Conservation (phyloP, 139 green algal species). For the Closterium sp. region DNA sequence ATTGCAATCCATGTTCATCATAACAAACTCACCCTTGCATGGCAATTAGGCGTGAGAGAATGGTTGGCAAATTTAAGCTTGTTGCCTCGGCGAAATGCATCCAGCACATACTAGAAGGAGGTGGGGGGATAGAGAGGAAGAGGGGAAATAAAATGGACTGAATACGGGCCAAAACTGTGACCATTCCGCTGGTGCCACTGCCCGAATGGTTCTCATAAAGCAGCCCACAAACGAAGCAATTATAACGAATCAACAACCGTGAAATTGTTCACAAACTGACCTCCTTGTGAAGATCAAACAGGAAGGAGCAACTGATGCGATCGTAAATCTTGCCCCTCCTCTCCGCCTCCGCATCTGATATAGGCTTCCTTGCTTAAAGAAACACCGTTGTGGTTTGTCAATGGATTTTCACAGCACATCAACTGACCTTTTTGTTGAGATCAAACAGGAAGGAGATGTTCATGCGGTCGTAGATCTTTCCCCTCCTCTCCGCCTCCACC, state of each 20-base stretch:
- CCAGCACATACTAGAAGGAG: slow-evolving; percentile 71
- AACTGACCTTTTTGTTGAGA: slow-evolving; percentile 69
- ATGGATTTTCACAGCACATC: too few species aligned
- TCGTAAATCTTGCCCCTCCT: slow-evolving; percentile 84
- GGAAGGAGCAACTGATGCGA: slow-evolving; percentile 78
- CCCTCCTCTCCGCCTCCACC: slow-evolving; percentile 81
- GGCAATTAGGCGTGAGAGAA: slow-evolving; percentile 65
- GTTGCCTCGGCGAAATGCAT: slow-evolving; percentile 77
- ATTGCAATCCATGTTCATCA: too few species aligned
- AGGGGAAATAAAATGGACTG: too few species aligned
- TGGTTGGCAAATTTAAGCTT: slow-evolving; percentile 79
- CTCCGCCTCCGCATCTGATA: slow-evolving; percentile 79
- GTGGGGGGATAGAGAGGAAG: neutral
- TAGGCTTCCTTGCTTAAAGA: slow-evolving; percentile 33
- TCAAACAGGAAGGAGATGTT: slow-evolving; percentile 92
- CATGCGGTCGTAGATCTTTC: slow-evolving; percentile 79
- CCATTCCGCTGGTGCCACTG: too few species aligned
- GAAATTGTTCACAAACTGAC: too few species aligned
- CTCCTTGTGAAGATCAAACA: slow-evolving; percentile 86
- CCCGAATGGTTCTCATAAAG: too few species aligned
- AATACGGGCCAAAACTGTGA: too few species aligned
- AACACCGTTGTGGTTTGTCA: too few species aligned
- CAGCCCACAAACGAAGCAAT: too few species aligned
- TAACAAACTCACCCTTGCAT: slow-evolving; percentile 33
- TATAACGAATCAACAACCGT: too few species aligned